phyloP scores from a whole-genome alignment of 1,139 yeast species.

The Hyphopichia wangnamkhiaoensis region DNA sequence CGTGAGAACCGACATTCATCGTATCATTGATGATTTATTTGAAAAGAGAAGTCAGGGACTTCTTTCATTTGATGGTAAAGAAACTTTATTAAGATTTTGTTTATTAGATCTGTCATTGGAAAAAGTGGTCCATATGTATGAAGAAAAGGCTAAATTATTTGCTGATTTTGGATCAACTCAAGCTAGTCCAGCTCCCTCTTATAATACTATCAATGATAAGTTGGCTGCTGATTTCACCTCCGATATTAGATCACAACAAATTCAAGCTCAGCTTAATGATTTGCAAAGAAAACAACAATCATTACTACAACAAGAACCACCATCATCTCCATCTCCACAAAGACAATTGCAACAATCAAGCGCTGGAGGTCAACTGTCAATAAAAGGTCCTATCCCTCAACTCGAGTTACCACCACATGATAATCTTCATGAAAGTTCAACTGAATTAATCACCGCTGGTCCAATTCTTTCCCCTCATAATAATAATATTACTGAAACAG shows the following conservation, averaged over 20 bases:
- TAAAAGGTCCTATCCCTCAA: neutral
- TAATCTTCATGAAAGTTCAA: slow-evolving; percentile 49
- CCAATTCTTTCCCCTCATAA: slow-evolving; percentile 53
- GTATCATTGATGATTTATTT: slow-evolving; percentile 42
- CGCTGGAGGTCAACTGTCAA: neutral
- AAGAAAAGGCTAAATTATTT: slow-evolving; percentile 35
- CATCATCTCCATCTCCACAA: neutral
- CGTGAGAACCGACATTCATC: slow-evolving; percentile 42
- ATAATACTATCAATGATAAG: slow-evolving; percentile 6
- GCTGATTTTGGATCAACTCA: slow-evolving; percentile 12
- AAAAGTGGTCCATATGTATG: slow-evolving; percentile 44
- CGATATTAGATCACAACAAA: neutral
- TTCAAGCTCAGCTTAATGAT: neutral
- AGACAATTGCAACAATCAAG: neutral
- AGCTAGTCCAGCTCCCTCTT: slow-evolving; percentile 26
- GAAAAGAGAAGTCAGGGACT: slow-evolving; percentile 36
- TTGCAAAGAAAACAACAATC: neutral
- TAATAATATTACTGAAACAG: slow-evolving; percentile 21
- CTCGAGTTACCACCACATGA: slow-evolving; percentile 16
- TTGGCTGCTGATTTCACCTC: neutral
- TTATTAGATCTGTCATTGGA: slow-evolving; percentile 46
- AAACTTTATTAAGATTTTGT: slow-evolving; percentile 44
- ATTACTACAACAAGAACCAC: neutral
- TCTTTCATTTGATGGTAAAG: slow-evolving; percentile 47
- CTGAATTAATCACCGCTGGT: slow-evolving; percentile 53